Evolutionary conservation across 1,284 basidiomycete species (phyloP).

Genomic region (Mycosarcoma mackinlayi): DNA sequence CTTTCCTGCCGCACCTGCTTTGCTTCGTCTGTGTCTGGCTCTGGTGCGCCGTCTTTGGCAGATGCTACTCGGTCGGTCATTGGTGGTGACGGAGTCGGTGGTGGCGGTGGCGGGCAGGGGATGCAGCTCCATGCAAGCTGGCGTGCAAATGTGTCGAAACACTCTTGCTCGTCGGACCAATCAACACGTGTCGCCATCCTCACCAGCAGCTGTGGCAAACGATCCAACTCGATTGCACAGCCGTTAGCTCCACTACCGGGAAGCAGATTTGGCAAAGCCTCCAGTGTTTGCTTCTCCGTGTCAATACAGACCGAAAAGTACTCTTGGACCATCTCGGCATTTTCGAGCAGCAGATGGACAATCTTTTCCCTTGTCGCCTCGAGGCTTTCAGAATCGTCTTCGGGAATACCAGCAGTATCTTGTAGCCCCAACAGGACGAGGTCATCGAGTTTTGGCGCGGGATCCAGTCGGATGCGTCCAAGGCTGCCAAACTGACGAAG

Average conservation of each 20-base stretch:
- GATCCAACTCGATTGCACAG: slow-evolving; percentile 78
- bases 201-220: slow-evolving; percentile 57
- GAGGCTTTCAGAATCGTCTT: slow-evolving; percentile 69
- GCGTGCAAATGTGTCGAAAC: slow-evolving; percentile 84
- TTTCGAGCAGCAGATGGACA: slow-evolving; percentile 68
- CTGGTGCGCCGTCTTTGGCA: neutral
- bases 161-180: slow-evolving; percentile 85
- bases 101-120: slow-evolving; percentile 69
- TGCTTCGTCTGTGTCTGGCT: neutral
- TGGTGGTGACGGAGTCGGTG: neutral
- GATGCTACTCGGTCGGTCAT: neutral
- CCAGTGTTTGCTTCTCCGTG: slow-evolving; percentile 75
- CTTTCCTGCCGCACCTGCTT: slow-evolving; percentile 3
- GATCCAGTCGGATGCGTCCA: slow-evolving; percentile 80
- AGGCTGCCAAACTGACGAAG: slow-evolving; percentile 90
- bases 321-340: slow-evolving; percentile 87
- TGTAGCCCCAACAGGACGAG: slow-evolving; percentile 84
- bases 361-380: slow-evolving; percentile 55
- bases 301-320: slow-evolving; percentile 81
- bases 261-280: slow-evolving; percentile 82
- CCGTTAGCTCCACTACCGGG: slow-evolving; percentile 75
- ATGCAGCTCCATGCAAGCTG: slow-evolving; percentile 75
- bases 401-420: slow-evolving; percentile 72
- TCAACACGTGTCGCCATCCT: slow-evolving; percentile 75
- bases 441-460: slow-evolving; percentile 78